Conservation (phyloP, 2,329 filamentous ascomycete species). For the Diplodia intermedia region DNA sequence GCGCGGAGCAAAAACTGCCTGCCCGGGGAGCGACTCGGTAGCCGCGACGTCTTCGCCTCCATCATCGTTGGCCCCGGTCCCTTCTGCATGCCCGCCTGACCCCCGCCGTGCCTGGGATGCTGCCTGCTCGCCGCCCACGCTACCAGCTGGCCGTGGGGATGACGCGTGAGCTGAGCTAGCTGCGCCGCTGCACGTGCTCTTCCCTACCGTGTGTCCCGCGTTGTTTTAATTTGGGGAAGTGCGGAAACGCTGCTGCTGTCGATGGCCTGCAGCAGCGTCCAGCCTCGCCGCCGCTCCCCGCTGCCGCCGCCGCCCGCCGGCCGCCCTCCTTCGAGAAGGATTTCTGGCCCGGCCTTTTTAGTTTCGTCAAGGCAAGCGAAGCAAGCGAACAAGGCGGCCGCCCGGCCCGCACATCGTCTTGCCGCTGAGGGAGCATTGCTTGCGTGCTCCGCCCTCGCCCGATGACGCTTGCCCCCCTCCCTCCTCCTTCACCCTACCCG, state of each 20-base stretch:
- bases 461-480: neutral
- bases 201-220: neutral
- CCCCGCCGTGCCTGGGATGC: neutral
- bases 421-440: neutral
- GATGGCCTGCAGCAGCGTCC: slow-evolving; percentile 7
- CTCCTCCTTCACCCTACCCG: too few relatives aligned
- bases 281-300: neutral
- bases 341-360: neutral
- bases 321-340: slow-evolving; percentile 3
- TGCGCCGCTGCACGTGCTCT: slow-evolving; percentile 17
- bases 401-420: neutral
- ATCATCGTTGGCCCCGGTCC: neutral
- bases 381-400: neutral
- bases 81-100: neutral
- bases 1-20: neutral
- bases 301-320: too few relatives aligned
- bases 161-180: slow-evolving; percentile 11
- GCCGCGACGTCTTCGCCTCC: slow-evolving; percentile 13
- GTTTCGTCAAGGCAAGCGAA: neutral
- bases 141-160: slow-evolving; percentile 2
- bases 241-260: neutral
- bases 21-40: neutral
- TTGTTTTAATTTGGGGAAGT: slow-evolving; percentile 25
- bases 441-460: neutral
- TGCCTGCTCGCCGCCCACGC: neutral